Evolutionary conservation across 116 monocot genomes (phyloP).

Genomic region (Papilionanthe hybrid): DNA sequence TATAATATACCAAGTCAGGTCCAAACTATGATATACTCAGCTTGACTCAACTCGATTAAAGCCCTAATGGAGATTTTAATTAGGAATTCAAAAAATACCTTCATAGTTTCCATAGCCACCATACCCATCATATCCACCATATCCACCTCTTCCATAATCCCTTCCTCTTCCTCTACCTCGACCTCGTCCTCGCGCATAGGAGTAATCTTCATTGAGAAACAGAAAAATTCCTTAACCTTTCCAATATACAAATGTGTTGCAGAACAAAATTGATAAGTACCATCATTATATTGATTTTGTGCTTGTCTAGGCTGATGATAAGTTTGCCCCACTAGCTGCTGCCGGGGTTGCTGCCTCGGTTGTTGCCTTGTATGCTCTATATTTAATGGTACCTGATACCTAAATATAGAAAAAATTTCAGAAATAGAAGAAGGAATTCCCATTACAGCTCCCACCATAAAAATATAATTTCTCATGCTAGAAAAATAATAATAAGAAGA

Average conservation of each 20-base stretch:
- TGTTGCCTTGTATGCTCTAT: conserved; percentile 38
- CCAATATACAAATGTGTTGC: background rate
- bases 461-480: background rate
- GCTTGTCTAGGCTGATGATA: conserved; percentile 35
- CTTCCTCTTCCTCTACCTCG: conserved; percentile 66
- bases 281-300: conserved; percentile 33
- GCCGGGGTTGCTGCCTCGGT: conserved; percentile 11
- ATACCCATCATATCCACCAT: conserved; percentile 54
- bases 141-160: conserved; percentile 49
- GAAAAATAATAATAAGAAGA: background rate
- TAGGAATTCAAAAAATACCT: conserved; percentile 6
- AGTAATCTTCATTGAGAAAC: conserved; percentile 27
- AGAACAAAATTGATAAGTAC: conserved; percentile 23
- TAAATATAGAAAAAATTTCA: background rate
- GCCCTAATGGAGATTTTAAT: background rate
- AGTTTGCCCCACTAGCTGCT: conserved; percentile 29
- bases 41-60: too few species aligned
- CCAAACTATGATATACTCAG: too few species aligned
- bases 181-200: conserved; percentile 69
- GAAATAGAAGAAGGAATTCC: background rate
- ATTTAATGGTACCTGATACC: conserved; percentile 58
- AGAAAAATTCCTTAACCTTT: background rate
- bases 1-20: too few species aligned
- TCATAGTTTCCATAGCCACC: conserved; percentile 26
- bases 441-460: background rate